Base-by-base conservation (phyloP, 208 protist genomes). In the Acanthamoeba lenticulata region DNA sequence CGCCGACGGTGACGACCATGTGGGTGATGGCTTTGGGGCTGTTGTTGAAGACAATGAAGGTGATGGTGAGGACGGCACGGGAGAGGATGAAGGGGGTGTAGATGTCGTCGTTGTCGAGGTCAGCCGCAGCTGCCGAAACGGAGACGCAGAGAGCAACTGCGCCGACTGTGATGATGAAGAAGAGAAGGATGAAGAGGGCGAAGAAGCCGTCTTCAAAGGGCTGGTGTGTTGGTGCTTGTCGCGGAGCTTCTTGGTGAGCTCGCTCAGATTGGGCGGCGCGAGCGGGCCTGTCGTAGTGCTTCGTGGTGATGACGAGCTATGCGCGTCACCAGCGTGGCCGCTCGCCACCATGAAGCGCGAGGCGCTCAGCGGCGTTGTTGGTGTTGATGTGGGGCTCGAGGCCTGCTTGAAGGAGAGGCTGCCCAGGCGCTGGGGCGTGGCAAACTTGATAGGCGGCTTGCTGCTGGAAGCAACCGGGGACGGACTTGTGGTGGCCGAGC, bases 361-460 rank as follows among this genome's bases (percentile, higher is more conserved):
- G 15, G 72, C 72, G 42, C 72, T 83, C 13, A 40, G 74, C 6
- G 74, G 74, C 9, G 74, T 83, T 19, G 42, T 52, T 2, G 74
- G 42, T 15, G 27, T 52, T 7, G 42, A 47, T 32, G 5, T 1
- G 19, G 34, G 6, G 34, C 6, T 29, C n/a, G 34, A 45, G 13
- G 40, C 40, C 17, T 83, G 74, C 40, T 83, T 83, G 34, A 83
- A 21, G 24, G 40, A 3, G 0, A 83, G 74, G 27, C n/a, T 83
- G 40, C 74, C 49, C 9, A 19, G 9, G 13, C 19, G 74, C 42
- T 83, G 27, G 19, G 74, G 74, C 7, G 74, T 83, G 42, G 27
- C 42, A n/a, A 83, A 83, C 74, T 83, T 83, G 74, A 83, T 83
- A 40, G 74, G 74, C 24, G 74, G 29, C 42, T 83, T 83, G 74